phyloP scores from a whole-genome alignment of 2,329 filamentous ascomycete genomes.

The Diaporthe eres region DNA sequence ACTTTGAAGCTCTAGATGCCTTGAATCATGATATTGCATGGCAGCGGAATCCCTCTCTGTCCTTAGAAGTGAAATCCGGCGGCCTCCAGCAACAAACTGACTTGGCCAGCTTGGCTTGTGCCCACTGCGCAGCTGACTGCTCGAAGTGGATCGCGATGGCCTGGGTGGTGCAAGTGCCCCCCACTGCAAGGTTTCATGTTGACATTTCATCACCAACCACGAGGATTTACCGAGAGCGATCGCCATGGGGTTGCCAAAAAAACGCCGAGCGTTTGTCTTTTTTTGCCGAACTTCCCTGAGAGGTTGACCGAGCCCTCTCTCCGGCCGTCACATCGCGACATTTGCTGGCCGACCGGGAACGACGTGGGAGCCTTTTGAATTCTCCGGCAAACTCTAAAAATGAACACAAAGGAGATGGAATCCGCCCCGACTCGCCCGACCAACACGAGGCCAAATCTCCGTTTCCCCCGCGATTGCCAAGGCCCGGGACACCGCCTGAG shows the following conservation, averaged over 20 bases:
- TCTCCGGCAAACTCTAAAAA: constrained; percentile 29
- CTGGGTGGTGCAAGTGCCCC: constrained; percentile 13
- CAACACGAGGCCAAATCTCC: constrained; percentile 43
- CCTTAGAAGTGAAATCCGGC: background rate
- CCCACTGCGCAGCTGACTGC: constrained; percentile 29
- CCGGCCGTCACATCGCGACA: constrained; percentile 1
- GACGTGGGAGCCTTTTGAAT: constrained; percentile 8
- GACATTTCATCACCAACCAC: constrained; percentile 30
- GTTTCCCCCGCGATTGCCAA: constrained; percentile 39
- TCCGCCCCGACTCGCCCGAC: constrained; percentile 27
- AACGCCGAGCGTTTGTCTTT: constrained; percentile 6
- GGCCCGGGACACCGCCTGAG: constrained; percentile 29
- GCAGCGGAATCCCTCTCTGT: constrained; percentile 15
- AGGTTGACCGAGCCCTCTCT: background rate
- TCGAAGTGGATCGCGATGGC: constrained; percentile 17
- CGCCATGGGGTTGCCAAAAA: constrained; percentile 21
- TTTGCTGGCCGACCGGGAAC: background rate
- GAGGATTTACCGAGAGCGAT: constrained; percentile 23
- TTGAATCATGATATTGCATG: constrained; percentile 7
- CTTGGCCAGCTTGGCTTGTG: constrained; percentile 23
- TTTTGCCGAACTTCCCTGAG: background rate
- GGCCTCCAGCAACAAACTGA: constrained; percentile 15
- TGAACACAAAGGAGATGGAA: background rate
- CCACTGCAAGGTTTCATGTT: constrained; percentile 29
- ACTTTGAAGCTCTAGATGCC: background rate